Conservation (phyloP, 2,329 filamentous ascomycete genomes). For the Penicillium brasilianum region DNA sequence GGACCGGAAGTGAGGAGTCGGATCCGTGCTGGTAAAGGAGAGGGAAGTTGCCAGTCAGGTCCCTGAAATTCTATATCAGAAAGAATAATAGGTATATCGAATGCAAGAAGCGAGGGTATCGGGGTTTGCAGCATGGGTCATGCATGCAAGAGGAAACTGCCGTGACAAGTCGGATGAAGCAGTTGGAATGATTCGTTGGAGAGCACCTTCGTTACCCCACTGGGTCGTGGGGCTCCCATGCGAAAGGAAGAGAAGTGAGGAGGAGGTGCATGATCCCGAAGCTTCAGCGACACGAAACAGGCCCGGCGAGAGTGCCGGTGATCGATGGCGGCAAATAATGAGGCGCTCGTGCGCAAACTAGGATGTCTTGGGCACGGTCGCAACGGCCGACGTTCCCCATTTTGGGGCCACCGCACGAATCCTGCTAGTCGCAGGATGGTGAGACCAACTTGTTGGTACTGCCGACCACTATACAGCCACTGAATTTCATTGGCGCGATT, state of each 20-base stretch:
- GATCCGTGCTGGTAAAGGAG: neutral
- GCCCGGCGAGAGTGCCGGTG: neutral
- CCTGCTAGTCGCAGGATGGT: slow-evolving; percentile 15
- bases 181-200: neutral
- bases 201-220: neutral
- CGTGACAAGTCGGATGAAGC: neutral
- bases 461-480: slow-evolving; percentile 11
- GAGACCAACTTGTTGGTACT: slow-evolving; percentile 12
- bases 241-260: neutral
- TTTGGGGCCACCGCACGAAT: slow-evolving; percentile 5
- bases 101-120: slow-evolving; percentile 9
- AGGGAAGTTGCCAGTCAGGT: neutral
- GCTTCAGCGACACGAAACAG: slow-evolving; percentile 1
- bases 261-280: neutral
- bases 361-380: slow-evolving; percentile 21
- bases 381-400: slow-evolving; percentile 8
- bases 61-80: slow-evolving; percentile 11
- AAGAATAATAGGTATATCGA: slow-evolving; percentile 17
- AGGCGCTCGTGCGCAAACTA: slow-evolving; percentile 16
- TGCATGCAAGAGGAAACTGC: slow-evolving; percentile 5
- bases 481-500: slow-evolving; percentile 24
- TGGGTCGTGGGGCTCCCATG: neutral
- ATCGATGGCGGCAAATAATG: slow-evolving; percentile 1
- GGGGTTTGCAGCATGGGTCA: neutral
- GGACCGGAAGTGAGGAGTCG: neutral